phyloP scores from a whole-genome alignment of 345 rosid genomes.

The Rhodamnia argentea region DNA sequence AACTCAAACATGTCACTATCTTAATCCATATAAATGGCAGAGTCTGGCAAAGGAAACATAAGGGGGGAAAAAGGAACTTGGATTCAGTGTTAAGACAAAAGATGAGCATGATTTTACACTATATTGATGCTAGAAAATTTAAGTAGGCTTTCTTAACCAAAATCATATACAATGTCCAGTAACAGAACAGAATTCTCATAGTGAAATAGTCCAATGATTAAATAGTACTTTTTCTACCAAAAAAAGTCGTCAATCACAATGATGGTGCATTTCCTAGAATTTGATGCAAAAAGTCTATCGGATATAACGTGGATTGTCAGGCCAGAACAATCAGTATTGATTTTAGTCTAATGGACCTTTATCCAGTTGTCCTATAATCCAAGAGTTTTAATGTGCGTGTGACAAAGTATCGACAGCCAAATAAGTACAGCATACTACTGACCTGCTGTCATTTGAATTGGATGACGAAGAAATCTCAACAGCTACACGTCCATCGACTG shows the following conservation, averaged over 20 bases:
- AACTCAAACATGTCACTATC: background rate
- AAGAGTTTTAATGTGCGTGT: background rate
- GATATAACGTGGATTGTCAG: background rate
- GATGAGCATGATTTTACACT: background rate
- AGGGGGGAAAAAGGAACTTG: background rate
- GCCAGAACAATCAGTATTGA: background rate
- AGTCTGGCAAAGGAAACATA: background rate
- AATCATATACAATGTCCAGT: background rate
- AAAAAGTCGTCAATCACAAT: background rate
- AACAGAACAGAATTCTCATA: background rate
- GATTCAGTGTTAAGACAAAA: background rate
- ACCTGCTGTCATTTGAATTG: constrained; percentile 38
- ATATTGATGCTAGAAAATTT: background rate
- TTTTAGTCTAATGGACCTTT: background rate
- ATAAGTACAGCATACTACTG: background rate
- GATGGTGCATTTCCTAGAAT: background rate
- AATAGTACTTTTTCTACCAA: background rate
- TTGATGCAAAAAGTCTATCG: background rate
- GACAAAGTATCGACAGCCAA: background rate
- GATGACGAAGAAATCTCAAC: constrained; percentile 39
- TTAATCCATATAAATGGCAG: background rate
- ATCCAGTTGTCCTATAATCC: background rate
- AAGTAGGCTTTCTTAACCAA: background rate
- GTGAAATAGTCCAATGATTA: background rate
- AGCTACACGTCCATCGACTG: constrained; percentile 74